Evolutionary conservation across 805 yeast genomes (phyloP).

Genomic region (Cyberlindnera euphorbiiphila): DNA sequence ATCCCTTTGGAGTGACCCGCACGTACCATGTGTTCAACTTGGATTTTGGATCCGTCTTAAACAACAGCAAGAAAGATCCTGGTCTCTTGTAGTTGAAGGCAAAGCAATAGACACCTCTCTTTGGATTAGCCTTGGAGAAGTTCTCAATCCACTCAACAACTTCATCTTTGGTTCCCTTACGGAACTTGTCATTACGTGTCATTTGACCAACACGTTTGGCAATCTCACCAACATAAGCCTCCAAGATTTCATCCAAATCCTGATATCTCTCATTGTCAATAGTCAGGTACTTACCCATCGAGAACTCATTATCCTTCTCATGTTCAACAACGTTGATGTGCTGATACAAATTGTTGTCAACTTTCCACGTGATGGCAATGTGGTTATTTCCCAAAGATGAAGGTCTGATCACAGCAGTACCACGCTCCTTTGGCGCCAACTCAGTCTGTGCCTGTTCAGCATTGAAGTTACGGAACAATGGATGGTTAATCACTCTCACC

Average conservation of each 20-base stretch:
- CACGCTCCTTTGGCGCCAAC: conserved; percentile 82
- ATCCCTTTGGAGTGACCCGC: conserved; percentile 85
- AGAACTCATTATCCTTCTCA: conserved; percentile 58
- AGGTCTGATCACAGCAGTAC: conserved; percentile 92
- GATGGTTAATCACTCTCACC: conserved; percentile 83
- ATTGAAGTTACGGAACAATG: conserved; percentile 80
- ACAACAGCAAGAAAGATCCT: conserved; percentile 87
- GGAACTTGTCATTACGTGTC: conserved; percentile 84
- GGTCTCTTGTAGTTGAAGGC: conserved; percentile 88
- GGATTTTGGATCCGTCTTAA: conserved; percentile 71
- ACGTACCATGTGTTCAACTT: conserved; percentile 85
- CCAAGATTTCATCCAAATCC: conserved; percentile 91
- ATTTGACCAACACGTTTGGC: conserved; percentile 81
- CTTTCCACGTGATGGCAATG: conserved; percentile 94
- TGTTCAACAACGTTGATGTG: conserved; percentile 84
- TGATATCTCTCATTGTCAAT: conserved; percentile 71
- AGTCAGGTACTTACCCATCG: conserved; percentile 52
- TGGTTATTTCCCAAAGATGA: conserved; percentile 87
- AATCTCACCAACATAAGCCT: conserved; percentile 79
- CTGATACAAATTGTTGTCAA: conserved; percentile 85
- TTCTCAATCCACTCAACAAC: conserved; percentile 84
- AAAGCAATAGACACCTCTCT: conserved; percentile 85
- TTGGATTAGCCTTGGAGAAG: conserved; percentile 87
- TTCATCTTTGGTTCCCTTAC: conserved; percentile 71
- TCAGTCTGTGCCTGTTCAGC: conserved; percentile 89